A percentile compares a stretch with the other conserved stretches of the same genome.
These are phyloP conservation scores for Angophora floribunda DNA, from an alignment of 345 rosid genomes.

Conservation along the genomic window DNA sequence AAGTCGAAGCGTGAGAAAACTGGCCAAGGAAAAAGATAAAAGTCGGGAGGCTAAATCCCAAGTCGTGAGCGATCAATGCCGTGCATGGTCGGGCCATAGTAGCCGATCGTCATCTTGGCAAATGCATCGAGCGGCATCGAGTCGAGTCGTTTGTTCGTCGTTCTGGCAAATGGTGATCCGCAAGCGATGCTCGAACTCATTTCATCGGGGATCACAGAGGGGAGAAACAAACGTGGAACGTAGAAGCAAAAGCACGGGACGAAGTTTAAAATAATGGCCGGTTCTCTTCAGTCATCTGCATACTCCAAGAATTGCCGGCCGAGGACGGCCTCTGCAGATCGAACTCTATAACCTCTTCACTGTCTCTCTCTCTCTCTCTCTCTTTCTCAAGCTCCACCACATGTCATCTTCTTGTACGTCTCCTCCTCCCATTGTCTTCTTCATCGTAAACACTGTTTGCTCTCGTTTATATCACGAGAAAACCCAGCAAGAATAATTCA, in stretches of 20 bases:
- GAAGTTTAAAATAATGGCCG: not conserved
- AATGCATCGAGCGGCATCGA: not conserved
- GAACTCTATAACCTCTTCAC: not conserved
- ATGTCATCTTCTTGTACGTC: conserved; percentile 5
- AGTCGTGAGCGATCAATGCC: too few relatives aligned
- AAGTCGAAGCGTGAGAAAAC: not conserved
- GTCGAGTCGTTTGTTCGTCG: not conserved
- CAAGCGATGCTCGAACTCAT: not conserved
- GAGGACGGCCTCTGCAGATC: conserved; percentile 19
- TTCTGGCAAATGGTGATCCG: not conserved
- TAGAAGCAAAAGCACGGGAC: not conserved
- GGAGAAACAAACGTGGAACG: not conserved
- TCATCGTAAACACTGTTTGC: not conserved
- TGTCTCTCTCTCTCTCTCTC: not conserved
- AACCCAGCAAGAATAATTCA: not conserved
- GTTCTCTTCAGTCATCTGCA: not conserved
- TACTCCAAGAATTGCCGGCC: conserved; percentile 29
- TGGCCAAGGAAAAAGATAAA: not conserved
- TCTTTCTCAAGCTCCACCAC: conserved; percentile 7
- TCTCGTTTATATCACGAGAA: not conserved
- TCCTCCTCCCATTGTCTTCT: not conserved
- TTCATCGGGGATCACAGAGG: not conserved
- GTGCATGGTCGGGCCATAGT: too few relatives aligned
- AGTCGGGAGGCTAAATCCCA: not conserved
- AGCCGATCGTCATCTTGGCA: too few relatives aligned